Conservation (phyloP, 1,284 basidiomycete species). For the Malassezia dermatis region DNA sequence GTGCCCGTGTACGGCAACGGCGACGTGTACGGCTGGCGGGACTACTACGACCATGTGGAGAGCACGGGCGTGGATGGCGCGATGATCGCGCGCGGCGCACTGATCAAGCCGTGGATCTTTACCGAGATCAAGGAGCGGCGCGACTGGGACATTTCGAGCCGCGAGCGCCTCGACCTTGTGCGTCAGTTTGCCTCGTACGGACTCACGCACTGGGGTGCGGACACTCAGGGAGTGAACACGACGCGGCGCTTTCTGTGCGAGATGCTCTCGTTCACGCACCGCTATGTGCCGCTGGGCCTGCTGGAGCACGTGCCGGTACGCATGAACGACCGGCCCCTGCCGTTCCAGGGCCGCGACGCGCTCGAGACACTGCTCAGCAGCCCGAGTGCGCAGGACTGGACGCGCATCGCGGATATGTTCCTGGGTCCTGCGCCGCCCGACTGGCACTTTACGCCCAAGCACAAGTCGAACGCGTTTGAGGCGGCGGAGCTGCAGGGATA, state of each 20-base stretch:
- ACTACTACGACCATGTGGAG: slow-evolving; percentile 70
- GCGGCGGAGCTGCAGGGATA: slow-evolving; percentile 9
- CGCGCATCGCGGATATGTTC: slow-evolving; percentile 90
- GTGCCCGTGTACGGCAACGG: slow-evolving; percentile 93
- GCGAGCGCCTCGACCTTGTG: slow-evolving; percentile 78
- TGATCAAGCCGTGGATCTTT: slow-evolving; percentile 72
- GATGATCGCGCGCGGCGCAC: slow-evolving; percentile 85
- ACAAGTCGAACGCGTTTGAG: slow-evolving; percentile 26
- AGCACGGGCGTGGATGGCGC: slow-evolving; percentile 75
- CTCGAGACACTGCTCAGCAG: slow-evolving; percentile 70
- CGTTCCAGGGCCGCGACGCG: slow-evolving; percentile 73
- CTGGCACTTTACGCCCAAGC: slow-evolving; percentile 54
- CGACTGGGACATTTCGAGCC: slow-evolving; percentile 78
- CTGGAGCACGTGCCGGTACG: slow-evolving; percentile 71
- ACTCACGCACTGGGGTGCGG: slow-evolving; percentile 42
- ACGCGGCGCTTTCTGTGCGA: slow-evolving; percentile 88
- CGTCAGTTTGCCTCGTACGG: slow-evolving; percentile 49
- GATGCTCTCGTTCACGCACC: slow-evolving; percentile 84
- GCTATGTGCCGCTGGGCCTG: slow-evolving; percentile 84
- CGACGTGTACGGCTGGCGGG: slow-evolving; percentile 77
- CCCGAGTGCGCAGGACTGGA: slow-evolving; percentile 77
- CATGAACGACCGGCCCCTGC: slow-evolving; percentile 81
- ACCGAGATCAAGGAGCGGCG: slow-evolving; percentile 80
- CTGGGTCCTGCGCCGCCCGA: slow-evolving; percentile 59
- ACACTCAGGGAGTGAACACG: slow-evolving; percentile 66